phyloP scores from a whole-genome alignment of 2,329 filamentous ascomycete species.

The Colletotrichum lini region DNA sequence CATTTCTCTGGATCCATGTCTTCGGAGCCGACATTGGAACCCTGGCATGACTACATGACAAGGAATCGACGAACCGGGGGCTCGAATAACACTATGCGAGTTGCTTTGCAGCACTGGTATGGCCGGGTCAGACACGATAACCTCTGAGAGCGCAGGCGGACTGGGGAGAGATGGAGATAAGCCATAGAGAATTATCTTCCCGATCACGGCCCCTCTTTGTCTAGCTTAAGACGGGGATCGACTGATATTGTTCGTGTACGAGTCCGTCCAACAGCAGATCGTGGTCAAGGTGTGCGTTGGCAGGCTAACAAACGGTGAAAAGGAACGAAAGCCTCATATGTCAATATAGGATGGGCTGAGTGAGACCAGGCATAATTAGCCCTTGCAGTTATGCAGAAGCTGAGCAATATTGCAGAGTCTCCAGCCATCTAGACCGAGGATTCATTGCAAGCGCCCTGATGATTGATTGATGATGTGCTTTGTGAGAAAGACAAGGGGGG shows the following conservation, averaged over 20 bases:
- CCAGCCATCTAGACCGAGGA: conserved; percentile 19
- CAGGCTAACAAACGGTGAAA: conserved; percentile 29
- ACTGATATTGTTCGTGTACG: conserved; percentile 20
- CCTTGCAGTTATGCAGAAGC: conserved; percentile 38
- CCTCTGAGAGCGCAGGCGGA: background rate
- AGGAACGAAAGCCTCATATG: conserved; percentile 7
- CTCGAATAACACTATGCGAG: conserved; percentile 19
- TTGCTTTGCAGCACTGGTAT: background rate
- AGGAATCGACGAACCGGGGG: background rate
- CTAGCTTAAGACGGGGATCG: conserved; percentile 31
- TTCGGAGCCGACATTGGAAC: conserved; percentile 6
- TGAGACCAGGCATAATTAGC: conserved; percentile 30
- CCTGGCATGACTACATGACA: conserved; percentile 9
- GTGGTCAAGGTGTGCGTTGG: conserved; percentile 28
- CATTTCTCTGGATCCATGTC: conserved; percentile 22
- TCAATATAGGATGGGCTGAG: conserved; percentile 35
- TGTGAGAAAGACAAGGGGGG: conserved; percentile 1
- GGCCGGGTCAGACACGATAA: conserved; percentile 5
- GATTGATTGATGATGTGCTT: conserved; percentile 37
- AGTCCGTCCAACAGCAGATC: conserved; percentile 25
- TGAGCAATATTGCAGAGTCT: conserved; percentile 13
- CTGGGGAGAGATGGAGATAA: background rate
- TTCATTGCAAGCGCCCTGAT: conserved; percentile 25
- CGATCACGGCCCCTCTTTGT: conserved; percentile 13
- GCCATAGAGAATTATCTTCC: conserved; percentile 8